Percentiles rank a stretch among this genome's conserved stretches.
phyloP scores from a whole-genome alignment of 192 early-diverging fungal species.

The Chytriomyces confervae region DNA sequence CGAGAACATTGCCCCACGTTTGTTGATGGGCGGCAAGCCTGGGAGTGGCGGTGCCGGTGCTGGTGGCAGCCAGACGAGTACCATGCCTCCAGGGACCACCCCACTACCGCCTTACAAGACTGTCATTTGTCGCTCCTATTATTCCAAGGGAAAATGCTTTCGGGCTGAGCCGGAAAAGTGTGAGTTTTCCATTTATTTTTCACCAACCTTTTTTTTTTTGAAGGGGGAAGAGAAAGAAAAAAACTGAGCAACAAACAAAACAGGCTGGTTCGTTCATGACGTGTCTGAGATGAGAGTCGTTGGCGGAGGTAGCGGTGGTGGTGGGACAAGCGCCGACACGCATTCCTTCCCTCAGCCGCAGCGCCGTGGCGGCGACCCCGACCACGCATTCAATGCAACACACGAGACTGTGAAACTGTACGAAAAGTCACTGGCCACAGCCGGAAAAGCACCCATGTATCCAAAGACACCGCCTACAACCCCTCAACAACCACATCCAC shows the following conservation, averaged over 20 bases:
- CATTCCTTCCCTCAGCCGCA: neutral
- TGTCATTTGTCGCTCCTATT: conserved; percentile 30
- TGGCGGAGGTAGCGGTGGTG: neutral
- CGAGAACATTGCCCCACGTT: conserved; percentile 15
- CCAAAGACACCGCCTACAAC: neutral
- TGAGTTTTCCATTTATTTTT: neutral
- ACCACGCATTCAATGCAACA: neutral
- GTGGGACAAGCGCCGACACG: neutral
- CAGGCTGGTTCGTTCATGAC: conserved; percentile 32
- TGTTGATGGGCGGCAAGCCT: conserved; percentile 4
- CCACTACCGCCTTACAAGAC: conserved; percentile 35
- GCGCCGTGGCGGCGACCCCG: too few species aligned
- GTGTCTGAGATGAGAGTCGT: conserved; percentile 11
- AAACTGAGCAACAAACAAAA: neutral
- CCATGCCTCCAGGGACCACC: neutral
- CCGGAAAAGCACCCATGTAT: neutral
- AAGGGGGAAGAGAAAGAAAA: too few species aligned
- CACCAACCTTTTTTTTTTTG: too few species aligned
- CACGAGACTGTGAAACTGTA: neutral
- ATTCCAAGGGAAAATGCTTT: conserved; percentile 27
- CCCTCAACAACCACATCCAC: neutral
- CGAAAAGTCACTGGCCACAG: neutral
- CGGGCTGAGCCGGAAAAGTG: conserved; percentile 29
- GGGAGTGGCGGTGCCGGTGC: neutral
- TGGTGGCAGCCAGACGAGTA: neutral